Percentiles rank a stretch among this genome's conserved stretches.
phyloP scores from a whole-genome alignment of 2,329 filamentous ascomycete species.

The Colletotrichum sp. region DNA sequence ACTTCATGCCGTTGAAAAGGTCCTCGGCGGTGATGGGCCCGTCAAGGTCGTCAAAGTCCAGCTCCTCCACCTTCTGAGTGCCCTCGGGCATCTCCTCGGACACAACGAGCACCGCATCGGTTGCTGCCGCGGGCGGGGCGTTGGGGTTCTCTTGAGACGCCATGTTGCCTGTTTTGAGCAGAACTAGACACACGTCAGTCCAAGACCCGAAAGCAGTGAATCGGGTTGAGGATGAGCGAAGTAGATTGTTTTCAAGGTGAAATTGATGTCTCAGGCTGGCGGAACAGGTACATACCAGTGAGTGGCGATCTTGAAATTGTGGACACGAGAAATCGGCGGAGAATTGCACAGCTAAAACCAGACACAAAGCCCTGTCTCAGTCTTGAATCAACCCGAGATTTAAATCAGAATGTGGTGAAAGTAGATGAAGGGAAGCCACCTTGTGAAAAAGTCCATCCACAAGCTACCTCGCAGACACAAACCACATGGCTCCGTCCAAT shows the following conservation, averaged over 20 bases:
- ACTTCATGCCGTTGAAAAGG: constrained; percentile 78
- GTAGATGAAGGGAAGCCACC: background rate
- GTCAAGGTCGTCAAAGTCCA: constrained; percentile 88
- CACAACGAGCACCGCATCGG: constrained; percentile 82
- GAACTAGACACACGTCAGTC: background rate
- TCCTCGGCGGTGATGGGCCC: constrained; percentile 84
- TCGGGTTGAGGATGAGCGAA: background rate
- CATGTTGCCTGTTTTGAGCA: constrained; percentile 27
- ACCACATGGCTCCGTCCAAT: constrained; percentile 5
- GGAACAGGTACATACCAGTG: background rate
- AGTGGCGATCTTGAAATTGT: constrained; percentile 11
- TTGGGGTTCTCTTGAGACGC: constrained; percentile 30
- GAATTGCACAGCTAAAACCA: background rate
- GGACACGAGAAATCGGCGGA: constrained; percentile 3
- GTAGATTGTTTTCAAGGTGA: background rate
- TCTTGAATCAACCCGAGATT: background rate
- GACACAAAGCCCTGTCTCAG: constrained; percentile 10
- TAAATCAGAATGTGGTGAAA: background rate
- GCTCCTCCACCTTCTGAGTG: constrained; percentile 82
- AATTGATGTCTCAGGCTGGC: background rate
- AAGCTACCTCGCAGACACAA: background rate
- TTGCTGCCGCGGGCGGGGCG: constrained; percentile 65
- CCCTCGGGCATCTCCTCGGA: constrained; percentile 82
- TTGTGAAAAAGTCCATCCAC: background rate
- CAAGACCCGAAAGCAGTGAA: background rate